Evolutionary conservation across 768 basidiomycete genomes (phyloP).

Genomic region (Chiua virens): DNA sequence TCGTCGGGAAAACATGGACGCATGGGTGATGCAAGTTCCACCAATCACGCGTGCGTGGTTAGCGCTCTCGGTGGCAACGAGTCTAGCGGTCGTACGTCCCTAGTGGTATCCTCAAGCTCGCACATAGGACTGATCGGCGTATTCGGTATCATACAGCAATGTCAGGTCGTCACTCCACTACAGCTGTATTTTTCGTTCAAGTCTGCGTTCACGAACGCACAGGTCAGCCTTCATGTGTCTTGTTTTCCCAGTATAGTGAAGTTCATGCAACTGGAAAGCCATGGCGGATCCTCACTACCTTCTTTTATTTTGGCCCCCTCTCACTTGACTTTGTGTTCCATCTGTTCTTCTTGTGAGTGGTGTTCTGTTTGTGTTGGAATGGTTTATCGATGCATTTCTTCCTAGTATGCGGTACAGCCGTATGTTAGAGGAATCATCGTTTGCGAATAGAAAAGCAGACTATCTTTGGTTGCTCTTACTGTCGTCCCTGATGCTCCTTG

Average conservation of each 20-base stretch:
- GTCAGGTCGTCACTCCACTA: slow-evolving; percentile 83
- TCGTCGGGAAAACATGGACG: slow-evolving; percentile 58
- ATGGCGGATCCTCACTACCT: slow-evolving; percentile 88
- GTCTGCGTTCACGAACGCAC: slow-evolving; percentile 76
- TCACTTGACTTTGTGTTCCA: slow-evolving; percentile 96
- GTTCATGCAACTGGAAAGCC: slow-evolving; percentile 46
- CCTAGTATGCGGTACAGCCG: slow-evolving; percentile 93
- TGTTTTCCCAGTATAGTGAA: not conserved
- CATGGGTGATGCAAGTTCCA: slow-evolving; percentile 89
- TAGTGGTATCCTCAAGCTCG: not conserved
- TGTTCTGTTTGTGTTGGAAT: not conserved
- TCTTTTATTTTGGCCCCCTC: slow-evolving; percentile 94
- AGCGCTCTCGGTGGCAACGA: slow-evolving; percentile 71
- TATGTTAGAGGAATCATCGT: slow-evolving; percentile 96
- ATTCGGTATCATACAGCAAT: slow-evolving; percentile 61
- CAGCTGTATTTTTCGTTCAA: slow-evolving; percentile 94
- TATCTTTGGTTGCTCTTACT: slow-evolving; percentile 93
- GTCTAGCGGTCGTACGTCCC: slow-evolving; percentile 79
- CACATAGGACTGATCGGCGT: slow-evolving; percentile 1
- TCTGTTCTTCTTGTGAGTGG: slow-evolving; percentile 94
- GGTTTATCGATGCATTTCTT: not conserved
- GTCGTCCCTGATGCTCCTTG: slow-evolving; percentile 83
- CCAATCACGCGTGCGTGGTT: slow-evolving; percentile 91
- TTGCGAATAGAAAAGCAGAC: slow-evolving; percentile 86
- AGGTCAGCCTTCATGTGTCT: slow-evolving; percentile 40